These are phyloP conservation scores for Cocos nucifera DNA, from an alignment of 176 grass and related monocot genomes.

Conservation along the genomic window DNA sequence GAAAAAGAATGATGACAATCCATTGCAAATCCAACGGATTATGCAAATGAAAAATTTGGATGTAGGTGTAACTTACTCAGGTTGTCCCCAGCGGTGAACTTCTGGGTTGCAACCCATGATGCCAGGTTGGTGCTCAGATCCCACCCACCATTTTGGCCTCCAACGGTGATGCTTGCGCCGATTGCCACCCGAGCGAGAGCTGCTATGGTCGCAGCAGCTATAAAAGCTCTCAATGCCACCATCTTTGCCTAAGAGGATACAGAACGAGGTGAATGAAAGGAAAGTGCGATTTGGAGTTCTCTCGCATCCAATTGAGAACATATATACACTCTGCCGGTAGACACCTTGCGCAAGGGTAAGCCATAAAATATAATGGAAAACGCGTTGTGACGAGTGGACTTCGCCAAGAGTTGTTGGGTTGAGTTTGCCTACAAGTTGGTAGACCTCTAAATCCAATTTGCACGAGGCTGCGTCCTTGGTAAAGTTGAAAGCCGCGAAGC, in stretches of 20 bases:
- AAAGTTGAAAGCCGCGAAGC: too few species aligned
- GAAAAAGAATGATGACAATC: too few species aligned
- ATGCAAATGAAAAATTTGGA: too few species aligned
- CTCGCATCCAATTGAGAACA: not conserved
- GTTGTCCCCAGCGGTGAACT: slow-evolving; percentile 44
- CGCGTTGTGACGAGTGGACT: too few species aligned
- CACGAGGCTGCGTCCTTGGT: too few species aligned
- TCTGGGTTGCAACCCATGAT: slow-evolving; percentile 33
- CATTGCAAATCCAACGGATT: too few species aligned
- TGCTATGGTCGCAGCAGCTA: slow-evolving; percentile 9
- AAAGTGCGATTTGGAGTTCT: not conserved
- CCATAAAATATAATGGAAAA: too few species aligned
- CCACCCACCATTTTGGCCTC: slow-evolving; percentile 50
- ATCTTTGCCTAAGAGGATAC: not conserved
- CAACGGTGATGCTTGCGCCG: slow-evolving; percentile 36
- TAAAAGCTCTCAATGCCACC: slow-evolving; percentile 10
- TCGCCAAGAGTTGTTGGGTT: too few species aligned
- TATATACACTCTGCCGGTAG: slow-evolving; percentile 11
- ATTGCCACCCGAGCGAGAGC: slow-evolving; percentile 10
- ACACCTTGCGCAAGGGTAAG: too few species aligned
- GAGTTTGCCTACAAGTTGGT: too few species aligned
- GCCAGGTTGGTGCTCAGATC: slow-evolving; percentile 45
- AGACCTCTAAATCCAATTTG: too few species aligned
- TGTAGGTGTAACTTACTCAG: slow-evolving; percentile 40
- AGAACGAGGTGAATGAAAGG: not conserved